These are phyloP conservation scores for Venturiaceae sp. DNA, from an alignment of 2,329 filamentous ascomycete species.

Conservation along the genomic window DNA sequence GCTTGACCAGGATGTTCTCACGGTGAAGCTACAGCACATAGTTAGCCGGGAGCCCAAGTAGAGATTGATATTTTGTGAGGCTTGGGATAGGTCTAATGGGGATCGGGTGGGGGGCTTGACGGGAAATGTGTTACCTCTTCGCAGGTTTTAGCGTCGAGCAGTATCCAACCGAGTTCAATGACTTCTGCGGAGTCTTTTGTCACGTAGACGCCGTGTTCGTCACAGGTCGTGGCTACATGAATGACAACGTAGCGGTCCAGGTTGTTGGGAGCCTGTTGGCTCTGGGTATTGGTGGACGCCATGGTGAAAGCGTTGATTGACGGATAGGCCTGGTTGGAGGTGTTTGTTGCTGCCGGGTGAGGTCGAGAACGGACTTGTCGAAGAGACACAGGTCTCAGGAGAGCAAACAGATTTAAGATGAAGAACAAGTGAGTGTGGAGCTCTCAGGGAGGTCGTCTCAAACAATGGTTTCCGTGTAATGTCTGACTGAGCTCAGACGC, in stretches of 20 bases:
- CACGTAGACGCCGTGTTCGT: constrained; percentile 98
- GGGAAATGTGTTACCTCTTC: constrained; percentile 63
- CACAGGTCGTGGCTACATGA: constrained; percentile 96
- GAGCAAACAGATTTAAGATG: not conserved
- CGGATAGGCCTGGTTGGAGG: not conserved
- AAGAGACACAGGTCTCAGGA: not conserved
- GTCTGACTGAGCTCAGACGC: not conserved
- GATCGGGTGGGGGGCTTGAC: constrained; percentile 10
- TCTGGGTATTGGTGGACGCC: not conserved
- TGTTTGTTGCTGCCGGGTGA: not conserved
- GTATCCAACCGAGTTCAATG: constrained; percentile 97
- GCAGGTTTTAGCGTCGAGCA: constrained; percentile 81
- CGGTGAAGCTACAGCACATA: constrained; percentile 64
- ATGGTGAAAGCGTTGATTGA: not conserved
- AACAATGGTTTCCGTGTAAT: not conserved
- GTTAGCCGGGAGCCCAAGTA: not conserved
- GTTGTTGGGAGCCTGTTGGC: constrained; percentile 19
- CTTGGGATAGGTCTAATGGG: constrained; percentile 20
- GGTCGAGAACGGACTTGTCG: not conserved
- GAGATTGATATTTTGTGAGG: constrained; percentile 1
- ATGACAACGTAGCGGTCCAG: constrained; percentile 97
- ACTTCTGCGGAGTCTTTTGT: constrained; percentile 99
- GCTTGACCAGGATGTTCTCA: constrained; percentile 94
- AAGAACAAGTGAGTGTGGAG: not conserved
- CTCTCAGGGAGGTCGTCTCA: not conserved